Conservation (phyloP, 306 rosid species). For the Vigna hirtella region DNA sequence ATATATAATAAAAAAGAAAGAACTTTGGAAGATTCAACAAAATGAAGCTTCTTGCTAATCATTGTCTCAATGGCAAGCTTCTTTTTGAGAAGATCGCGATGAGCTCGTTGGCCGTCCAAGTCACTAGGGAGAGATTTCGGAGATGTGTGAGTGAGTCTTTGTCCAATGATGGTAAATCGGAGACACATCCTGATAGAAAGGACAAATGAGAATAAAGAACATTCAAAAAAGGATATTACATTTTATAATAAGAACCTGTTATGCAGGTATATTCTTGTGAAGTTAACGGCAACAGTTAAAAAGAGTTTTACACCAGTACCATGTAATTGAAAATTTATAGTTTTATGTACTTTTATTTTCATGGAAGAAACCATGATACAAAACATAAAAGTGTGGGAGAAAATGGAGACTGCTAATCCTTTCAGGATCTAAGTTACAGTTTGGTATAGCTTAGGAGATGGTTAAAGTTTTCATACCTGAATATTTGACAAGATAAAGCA, state of each 20-base stretch:
- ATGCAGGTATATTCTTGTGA: background rate
- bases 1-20: constrained; percentile 15
- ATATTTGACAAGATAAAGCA: constrained; percentile 58
- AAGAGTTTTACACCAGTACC: background rate
- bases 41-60: constrained; percentile 22
- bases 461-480: constrained; percentile 57
- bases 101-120: constrained; percentile 87
- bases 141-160: constrained; percentile 62
- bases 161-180: constrained; percentile 43
- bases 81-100: constrained; percentile 51
- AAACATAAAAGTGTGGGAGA: background rate
- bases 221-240: background rate
- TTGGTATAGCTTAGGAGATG: constrained; percentile 8
- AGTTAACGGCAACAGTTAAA: background rate
- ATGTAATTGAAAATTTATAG: background rate
- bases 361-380: background rate
- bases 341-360: background rate
- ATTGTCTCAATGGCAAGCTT: constrained; percentile 35
- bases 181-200: constrained; percentile 47
- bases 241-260: constrained; percentile 20
- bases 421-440: constrained; percentile 17
- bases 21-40: background rate
- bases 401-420: constrained; percentile 5
- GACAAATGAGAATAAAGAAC: constrained; percentile 22
- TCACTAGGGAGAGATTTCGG: constrained; percentile 72